These are phyloP conservation scores for Carpinus viminea DNA, from an alignment of 306 rosid genomes.

Conservation along the genomic window DNA sequence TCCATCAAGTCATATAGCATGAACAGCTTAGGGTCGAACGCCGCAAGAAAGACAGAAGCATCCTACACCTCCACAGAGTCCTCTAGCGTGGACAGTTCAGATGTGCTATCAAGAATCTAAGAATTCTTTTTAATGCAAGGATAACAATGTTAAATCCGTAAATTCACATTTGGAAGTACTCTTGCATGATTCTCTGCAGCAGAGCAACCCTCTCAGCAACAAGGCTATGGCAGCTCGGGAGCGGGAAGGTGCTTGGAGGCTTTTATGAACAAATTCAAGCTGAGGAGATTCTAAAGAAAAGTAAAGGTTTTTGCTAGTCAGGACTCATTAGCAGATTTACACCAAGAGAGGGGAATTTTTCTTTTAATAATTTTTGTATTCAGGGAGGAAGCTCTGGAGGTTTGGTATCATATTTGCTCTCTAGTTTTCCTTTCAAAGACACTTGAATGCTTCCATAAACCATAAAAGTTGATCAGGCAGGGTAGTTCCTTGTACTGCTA, in stretches of 20 bases:
- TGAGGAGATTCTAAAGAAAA: neutral
- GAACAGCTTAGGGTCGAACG: conserved; percentile 46
- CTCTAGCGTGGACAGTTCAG: conserved; percentile 39
- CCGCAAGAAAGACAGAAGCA: conserved; percentile 46
- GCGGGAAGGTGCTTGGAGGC: neutral
- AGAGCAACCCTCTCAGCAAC: neutral
- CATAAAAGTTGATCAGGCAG: too few relatives aligned
- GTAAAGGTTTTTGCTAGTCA: neutral
- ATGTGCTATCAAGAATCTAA: conserved; percentile 42
- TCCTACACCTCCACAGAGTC: conserved; percentile 47
- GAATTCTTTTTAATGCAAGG: conserved; percentile 3
- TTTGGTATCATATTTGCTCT: neutral
- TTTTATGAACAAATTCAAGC: neutral
- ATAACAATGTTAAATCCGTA: neutral
- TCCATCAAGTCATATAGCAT: conserved; percentile 48
- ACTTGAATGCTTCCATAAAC: neutral
- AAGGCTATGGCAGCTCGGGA: neutral
- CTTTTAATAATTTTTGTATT: neutral
- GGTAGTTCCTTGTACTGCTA: neutral
- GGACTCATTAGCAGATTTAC: neutral
- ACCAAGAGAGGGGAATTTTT: neutral
- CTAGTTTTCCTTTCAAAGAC: neutral
- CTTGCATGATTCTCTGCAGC: neutral
- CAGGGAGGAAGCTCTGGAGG: neutral
- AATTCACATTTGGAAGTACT: neutral